Evolutionary conservation across 768 basidiomycete species (phyloP).

Genomic region (Tremella yokohamensis): DNA sequence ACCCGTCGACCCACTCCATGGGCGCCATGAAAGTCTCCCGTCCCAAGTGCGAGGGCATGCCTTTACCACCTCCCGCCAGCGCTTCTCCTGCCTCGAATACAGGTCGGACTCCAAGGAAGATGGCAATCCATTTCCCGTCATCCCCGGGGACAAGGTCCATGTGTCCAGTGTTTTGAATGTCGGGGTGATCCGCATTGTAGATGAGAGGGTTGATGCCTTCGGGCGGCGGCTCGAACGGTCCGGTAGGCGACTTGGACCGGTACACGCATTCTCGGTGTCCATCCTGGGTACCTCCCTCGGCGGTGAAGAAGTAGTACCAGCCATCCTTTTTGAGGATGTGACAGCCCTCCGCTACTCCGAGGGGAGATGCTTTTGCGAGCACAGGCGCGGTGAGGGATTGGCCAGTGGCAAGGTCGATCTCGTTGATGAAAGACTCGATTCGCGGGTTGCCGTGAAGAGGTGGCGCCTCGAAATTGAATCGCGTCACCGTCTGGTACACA

Average conservation of each 20-base stretch:
- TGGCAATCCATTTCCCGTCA: conserved; percentile 46
- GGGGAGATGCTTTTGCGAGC: conserved; percentile 10
- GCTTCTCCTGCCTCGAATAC: conserved; percentile 4
- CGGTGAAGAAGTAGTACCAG: conserved; percentile 52
- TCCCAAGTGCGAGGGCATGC: conserved; percentile 42
- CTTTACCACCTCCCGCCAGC: neutral
- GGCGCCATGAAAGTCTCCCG: conserved; percentile 52
- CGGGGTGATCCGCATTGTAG: conserved; percentile 39
- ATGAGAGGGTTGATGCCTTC: conserved; percentile 27
- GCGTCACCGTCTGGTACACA: conserved; percentile 9
- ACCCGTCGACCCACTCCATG: conserved; percentile 44
- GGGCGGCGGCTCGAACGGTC: conserved; percentile 39
- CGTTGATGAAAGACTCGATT: conserved; percentile 10
- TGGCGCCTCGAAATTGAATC: conserved; percentile 7
- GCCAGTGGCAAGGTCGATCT: conserved; percentile 22
- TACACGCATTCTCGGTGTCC: conserved; percentile 38
- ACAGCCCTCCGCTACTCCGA: conserved; percentile 39
- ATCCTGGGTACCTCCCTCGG: conserved; percentile 44
- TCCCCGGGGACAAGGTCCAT: conserved; percentile 52
- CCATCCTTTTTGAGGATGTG: conserved; percentile 39
- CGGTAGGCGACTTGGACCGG: conserved; percentile 41
- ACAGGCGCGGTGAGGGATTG: conserved; percentile 13
- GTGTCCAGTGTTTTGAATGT: conserved; percentile 54
- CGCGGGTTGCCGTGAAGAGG: neutral
- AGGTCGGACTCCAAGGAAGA: conserved; percentile 32